Evolutionary conservation across 2,329 filamentous ascomycete species (phyloP), one percentile per base, ranked within the genome.

Genomic region (Chrysoporthe puriensis): DNA sequence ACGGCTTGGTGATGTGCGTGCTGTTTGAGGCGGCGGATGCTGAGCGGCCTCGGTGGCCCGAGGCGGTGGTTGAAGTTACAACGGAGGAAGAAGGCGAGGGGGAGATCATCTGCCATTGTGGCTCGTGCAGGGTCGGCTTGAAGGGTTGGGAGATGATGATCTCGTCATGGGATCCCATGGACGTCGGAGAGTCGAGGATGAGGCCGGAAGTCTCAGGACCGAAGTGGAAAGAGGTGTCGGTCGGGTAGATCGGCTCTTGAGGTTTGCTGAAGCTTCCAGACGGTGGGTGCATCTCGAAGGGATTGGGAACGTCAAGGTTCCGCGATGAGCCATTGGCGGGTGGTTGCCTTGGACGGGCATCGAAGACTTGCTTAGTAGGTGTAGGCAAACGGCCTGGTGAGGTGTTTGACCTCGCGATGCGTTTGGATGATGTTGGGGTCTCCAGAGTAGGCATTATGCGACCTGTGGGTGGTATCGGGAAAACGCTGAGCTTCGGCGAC

Each of bases 401-500:
- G 3, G 87, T 88, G 71, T 86, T 85, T 2, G 86, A 85, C 40
- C 87, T 83, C 26, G 77, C 71, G 4, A 79, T 80, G 2, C 83
- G 78, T 9, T 82, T 79, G 60, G 77, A 69, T 56, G 66, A 74
- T n/a, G 71, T 75, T 13, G 74, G 72, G 4, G 71, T 69, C 40
- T 71, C 69, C 13, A 72, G 68, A 3, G 62, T 26, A 54, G 72
- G 68, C 56, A 70, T 69, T 70, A 50, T 16, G 34, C 54, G 26
- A 36, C 58, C 70, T 66, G 73, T 67, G 61, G 77, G 74, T 34
- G 76, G 77, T 16, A 77, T 74, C 2, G 84, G 83, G 68, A 85
- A 85, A 18, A 85, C 73, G 2, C 78, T 78, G 42, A 85, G 80
- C 0, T 76, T 75, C 0, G 85, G 84, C 8, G 85, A 85, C 64